A percentile compares a stretch with the other conserved stretches of the same genome.
Evolutionary conservation across 169 alveolate species (phyloP).

Genomic region (Plasmodium knowlesi): DNA sequence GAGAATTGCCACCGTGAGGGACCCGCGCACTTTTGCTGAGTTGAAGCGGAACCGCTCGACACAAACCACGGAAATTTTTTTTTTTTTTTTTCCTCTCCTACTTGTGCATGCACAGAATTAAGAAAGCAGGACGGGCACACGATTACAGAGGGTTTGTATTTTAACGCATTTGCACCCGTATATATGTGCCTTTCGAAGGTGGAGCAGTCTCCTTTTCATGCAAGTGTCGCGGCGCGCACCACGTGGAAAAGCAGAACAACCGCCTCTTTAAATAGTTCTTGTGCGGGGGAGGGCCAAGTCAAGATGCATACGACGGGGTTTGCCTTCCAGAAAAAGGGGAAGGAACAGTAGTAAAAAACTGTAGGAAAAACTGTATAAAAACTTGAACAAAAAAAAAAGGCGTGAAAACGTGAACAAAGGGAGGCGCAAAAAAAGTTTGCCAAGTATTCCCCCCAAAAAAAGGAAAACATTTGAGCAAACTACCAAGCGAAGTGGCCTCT

Average conservation of each 20-base stretch:
- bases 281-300: neutral
- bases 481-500: neutral
- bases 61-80: neutral
- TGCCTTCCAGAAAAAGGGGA: neutral
- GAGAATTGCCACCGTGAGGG: neutral
- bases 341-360: too few species aligned
- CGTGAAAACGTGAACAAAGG: neutral
- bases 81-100: too few species aligned
- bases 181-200: neutral
- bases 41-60: neutral
- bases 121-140: neutral
- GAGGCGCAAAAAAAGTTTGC: neutral
- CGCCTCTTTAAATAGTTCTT: neutral
- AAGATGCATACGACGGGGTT: neutral
- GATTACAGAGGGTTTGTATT: neutral
- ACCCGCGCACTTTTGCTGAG: neutral
- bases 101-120: neutral
- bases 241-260: neutral
- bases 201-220: neutral
- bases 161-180: neutral
- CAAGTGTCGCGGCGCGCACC: neutral
- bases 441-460: neutral
- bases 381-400: too few species aligned
- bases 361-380: too few species aligned
- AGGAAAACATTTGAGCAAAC: neutral